These are phyloP conservation scores for Aschersonia sp. DNA, from an alignment of 2,329 filamentous ascomycete species.

Conservation along the genomic window DNA sequence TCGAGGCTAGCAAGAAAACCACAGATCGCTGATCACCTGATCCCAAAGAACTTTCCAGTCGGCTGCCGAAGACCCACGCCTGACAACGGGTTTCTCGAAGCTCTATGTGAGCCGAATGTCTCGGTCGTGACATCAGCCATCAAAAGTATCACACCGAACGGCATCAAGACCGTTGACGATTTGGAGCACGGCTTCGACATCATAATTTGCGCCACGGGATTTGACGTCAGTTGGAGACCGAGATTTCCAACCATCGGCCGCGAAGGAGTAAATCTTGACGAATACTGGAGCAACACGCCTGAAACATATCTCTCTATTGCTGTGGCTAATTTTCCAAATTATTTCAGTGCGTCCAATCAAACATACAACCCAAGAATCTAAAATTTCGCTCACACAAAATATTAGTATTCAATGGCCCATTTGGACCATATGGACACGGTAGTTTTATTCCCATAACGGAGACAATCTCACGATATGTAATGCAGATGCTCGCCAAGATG, in stretches of 20 bases:
- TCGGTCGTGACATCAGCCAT: slow-evolving; percentile 5
- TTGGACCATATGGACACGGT: background rate
- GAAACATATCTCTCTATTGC: slow-evolving; percentile 10
- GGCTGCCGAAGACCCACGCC: too few species aligned
- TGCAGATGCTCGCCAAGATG: too few species aligned
- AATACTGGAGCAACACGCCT: slow-evolving; percentile 8
- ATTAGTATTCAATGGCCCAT: background rate
- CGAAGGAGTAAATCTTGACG: slow-evolving; percentile 3
- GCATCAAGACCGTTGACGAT: slow-evolving; percentile 12
- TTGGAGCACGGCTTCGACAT: slow-evolving; percentile 13
- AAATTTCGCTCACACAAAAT: background rate
- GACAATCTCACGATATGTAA: too few species aligned
- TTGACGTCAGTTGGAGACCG: slow-evolving; percentile 11
- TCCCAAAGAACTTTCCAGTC: too few species aligned
- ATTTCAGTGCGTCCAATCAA: slow-evolving; percentile 3
- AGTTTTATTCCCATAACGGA: too few species aligned
- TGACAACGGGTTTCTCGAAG: too few species aligned
- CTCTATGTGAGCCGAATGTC: background rate
- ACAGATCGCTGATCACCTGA: too few species aligned
- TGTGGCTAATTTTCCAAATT: slow-evolving; percentile 12
- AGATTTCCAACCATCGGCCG: slow-evolving; percentile 9
- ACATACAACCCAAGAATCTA: background rate
- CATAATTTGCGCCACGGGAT: slow-evolving; percentile 20
- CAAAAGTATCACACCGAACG: slow-evolving; percentile 8
- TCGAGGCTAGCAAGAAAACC: too few species aligned